A percentile compares a stretch with the other conserved stretches of the same genome.
phyloP scores from a whole-genome alignment of 2,329 filamentous ascomycete species.

The Exophiala alcalophila region DNA sequence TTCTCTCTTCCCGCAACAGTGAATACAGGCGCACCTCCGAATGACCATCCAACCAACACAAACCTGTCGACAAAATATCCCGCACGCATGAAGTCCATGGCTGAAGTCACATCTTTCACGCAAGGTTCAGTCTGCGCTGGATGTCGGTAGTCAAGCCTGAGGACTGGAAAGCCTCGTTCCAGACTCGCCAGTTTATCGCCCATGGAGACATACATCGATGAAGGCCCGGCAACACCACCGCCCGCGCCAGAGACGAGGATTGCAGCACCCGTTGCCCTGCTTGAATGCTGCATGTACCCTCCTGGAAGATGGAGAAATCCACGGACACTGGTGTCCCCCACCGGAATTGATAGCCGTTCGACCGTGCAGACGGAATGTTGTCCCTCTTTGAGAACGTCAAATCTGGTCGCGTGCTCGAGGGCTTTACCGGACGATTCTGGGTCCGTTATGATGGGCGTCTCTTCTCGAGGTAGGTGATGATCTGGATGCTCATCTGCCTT shows the following conservation, averaged over 20 bases:
- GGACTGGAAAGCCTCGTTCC: constrained; percentile 38
- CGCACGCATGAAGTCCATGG: constrained; percentile 38
- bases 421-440: too few species aligned
- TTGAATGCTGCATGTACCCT: constrained; percentile 26
- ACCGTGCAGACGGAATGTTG: constrained; percentile 14
- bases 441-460: too few species aligned
- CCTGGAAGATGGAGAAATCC: constrained; percentile 37
- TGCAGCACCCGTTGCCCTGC: constrained; percentile 27
- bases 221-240: constrained; percentile 42
- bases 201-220: constrained; percentile 41
- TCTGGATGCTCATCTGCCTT: too few species aligned
- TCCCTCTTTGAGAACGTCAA: constrained; percentile 1
- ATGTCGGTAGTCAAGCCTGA: constrained; percentile 43
- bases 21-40: constrained; percentile 42
- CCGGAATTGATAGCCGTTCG: constrained; percentile 13
- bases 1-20: constrained; percentile 22
- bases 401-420: constrained; percentile 5
- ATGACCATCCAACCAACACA: constrained; percentile 45
- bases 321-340: constrained; percentile 28
- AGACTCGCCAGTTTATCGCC: constrained; percentile 43
- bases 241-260: constrained; percentile 38
- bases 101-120: constrained; percentile 37
- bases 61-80: constrained; percentile 36
- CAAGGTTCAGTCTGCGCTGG: constrained; percentile 39
- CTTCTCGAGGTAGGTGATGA: too few species aligned